These are phyloP conservation scores for Vicia faba DNA, from an alignment of 306 rosid genomes.

Conservation along the genomic window DNA sequence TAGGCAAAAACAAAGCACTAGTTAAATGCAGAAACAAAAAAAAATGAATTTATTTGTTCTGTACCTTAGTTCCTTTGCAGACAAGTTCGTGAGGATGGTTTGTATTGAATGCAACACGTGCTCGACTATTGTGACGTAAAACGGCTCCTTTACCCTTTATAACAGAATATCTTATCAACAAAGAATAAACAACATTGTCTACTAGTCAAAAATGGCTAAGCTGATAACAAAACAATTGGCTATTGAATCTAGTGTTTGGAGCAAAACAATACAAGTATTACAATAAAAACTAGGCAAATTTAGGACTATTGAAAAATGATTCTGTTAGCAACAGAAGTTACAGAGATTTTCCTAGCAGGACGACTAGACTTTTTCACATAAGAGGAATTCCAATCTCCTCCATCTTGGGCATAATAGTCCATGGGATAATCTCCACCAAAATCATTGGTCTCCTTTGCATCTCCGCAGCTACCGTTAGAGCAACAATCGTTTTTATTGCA, in stretches of 20 bases:
- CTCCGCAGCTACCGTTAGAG: constrained; percentile 28
- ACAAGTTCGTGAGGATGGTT: neutral
- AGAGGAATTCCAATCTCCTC: constrained; percentile 94
- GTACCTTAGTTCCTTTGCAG: neutral
- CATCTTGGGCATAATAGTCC: constrained; percentile 94
- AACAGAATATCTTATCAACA: neutral
- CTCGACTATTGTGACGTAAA: neutral
- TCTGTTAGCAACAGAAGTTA: constrained; percentile 31
- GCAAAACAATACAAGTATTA: neutral
- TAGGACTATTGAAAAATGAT: constrained; percentile 25
- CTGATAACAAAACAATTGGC: neutral
- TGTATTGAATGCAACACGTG: neutral
- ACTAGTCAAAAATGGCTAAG: neutral
- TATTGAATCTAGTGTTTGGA: neutral
- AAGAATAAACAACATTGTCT: neutral
- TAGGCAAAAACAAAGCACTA: neutral
- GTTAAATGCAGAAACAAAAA: neutral
- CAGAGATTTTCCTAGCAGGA: constrained; percentile 46
- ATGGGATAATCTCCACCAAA: constrained; percentile 82
- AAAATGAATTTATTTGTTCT: neutral
- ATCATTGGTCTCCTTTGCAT: constrained; percentile 32
- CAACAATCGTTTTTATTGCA: constrained; percentile 38
- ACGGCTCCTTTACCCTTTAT: neutral
- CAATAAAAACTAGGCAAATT: constrained; percentile 9
- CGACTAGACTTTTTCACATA: constrained; percentile 61